Percentiles rank a stretch among this genome's conserved stretches.
These are phyloP conservation scores for Panicum miliaceum DNA, from an alignment of 176 grass and related monocot species.

Conservation along the genomic window DNA sequence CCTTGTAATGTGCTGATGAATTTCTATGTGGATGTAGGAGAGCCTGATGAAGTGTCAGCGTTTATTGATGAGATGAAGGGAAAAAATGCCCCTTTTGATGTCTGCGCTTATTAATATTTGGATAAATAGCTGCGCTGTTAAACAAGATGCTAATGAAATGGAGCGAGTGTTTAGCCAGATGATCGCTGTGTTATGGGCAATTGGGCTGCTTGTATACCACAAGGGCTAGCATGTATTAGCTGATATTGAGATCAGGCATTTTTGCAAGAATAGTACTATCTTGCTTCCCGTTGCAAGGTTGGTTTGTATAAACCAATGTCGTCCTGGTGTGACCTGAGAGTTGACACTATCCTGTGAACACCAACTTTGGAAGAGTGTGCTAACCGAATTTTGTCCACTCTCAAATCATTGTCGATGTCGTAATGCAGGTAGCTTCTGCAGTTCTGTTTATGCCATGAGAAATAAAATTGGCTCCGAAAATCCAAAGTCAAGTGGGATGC, in stretches of 20 bases:
- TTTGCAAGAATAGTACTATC: too few species aligned
- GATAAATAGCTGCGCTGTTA: constrained; percentile 79
- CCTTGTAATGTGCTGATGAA: constrained; percentile 90
- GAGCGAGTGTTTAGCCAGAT: constrained; percentile 60
- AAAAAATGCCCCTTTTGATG: constrained; percentile 62
- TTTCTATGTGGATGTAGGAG: constrained; percentile 73
- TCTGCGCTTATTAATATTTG: constrained; percentile 82
- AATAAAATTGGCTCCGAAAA: not conserved
- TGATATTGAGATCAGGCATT: not conserved
- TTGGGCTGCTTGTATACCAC: too few species aligned
- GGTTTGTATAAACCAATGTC: too few species aligned
- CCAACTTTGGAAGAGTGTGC: not conserved
- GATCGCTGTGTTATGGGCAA: constrained; percentile 61
- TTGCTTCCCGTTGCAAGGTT: too few species aligned
- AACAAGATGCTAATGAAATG: constrained; percentile 66
- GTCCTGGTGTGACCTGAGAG: too few species aligned
- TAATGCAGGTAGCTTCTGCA: not conserved
- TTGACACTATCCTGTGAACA: not conserved
- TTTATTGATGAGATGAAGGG: constrained; percentile 77
- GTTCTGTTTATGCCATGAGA: not conserved
- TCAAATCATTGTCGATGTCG: not conserved
- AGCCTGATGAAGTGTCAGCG: constrained; percentile 52
- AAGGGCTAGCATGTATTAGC: too few species aligned
- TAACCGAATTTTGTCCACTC: not conserved
- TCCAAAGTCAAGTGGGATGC: constrained; percentile 25